Base-by-base conservation (phyloP, 2,329 filamentous ascomycete genomes). In the Talaromyces amestolkiae region DNA sequence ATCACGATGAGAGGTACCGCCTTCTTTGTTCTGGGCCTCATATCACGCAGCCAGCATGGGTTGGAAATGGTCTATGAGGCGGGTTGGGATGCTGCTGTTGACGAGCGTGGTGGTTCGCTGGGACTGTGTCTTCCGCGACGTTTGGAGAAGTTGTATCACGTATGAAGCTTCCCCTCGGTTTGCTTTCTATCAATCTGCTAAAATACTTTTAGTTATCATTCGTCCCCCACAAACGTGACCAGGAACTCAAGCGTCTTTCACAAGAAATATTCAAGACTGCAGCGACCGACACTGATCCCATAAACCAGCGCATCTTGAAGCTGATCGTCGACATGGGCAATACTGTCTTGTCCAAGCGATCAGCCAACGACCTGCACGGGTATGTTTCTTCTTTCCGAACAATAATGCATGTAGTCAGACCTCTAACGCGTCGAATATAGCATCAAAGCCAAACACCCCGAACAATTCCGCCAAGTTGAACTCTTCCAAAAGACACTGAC, bases 1-100 rank as follows among this genome's bases (percentile, higher is more conserved):
- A 90, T 99, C 87, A 96, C 92, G 65, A 84, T 99, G 72, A 87
- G 96, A 53, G 95, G 96, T 43, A 99, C 96, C 0, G 95, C 95
- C 1, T 98, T 98, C 78, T 99, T 97, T 72, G 95, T 97, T 0
- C 81, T 99, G 0, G 95, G 95, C 0, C 81, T 99, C 65, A 94
- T 99, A 64, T 97, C 93, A 1, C 86, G 95, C 63, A 98, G 94
- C 61, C 84, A 93, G 9, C 94, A 97, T 73, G 95, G 95, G 0
- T 86, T 98, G 31, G 92, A 97, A 76, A 97, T 98, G 66, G 80
- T 99, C 15, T 89, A 90, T 0, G 92, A 96, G 73, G 85, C 91
- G 73, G 93, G 93, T 11, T 99, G 96, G 96, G 93, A 97, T 72
- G 91, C 93, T 10, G 94, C 93, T 66, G 90, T 92, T 19, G 94